Conservation (phyloP, 345 rosid genomes). For the Acer saccharum region DNA sequence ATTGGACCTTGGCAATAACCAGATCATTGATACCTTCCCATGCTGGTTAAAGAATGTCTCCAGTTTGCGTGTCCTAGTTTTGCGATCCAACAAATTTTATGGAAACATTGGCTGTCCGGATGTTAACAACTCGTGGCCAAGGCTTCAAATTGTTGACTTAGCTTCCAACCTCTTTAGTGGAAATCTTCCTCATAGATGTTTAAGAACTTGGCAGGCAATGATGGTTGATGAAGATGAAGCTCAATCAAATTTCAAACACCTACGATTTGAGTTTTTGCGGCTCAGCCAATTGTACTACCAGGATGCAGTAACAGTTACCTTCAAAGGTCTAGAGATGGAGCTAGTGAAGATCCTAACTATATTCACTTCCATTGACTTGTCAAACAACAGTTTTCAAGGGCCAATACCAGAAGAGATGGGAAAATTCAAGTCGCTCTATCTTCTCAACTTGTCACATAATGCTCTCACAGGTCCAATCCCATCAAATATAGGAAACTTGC, state of each 20-base stretch:
- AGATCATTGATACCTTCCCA: conserved; percentile 36
- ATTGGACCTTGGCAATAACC: conserved; percentile 42
- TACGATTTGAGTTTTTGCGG: conserved; percentile 18
- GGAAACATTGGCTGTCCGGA: conserved; percentile 19
- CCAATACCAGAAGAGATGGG: conserved; percentile 29
- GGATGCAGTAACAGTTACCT: conserved; percentile 41
- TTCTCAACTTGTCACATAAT: conserved; percentile 42
- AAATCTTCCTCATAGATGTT: conserved; percentile 8
- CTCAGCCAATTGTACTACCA: conserved; percentile 23
- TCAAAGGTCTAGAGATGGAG: conserved; percentile 45
- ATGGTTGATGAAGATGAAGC: conserved; percentile 17
- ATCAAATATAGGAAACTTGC: conserved; percentile 25
- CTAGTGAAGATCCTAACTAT: conserved; percentile 42
- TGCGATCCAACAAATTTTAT: conserved; percentile 32
- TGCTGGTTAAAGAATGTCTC: conserved; percentile 30
- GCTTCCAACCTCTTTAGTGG: conserved; percentile 41
- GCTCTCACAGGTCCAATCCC: conserved; percentile 31
- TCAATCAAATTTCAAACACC: conserved; percentile 9
- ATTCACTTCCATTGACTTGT: conserved; percentile 42
- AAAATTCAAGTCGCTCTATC: conserved; percentile 17
- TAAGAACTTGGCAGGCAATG: conserved; percentile 41
- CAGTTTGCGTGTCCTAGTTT: conserved; percentile 37
- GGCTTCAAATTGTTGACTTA: conserved; percentile 45
- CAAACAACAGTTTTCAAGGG: conserved; percentile 33
- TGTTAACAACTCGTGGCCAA: conserved; percentile 7